Conservation (phyloP, 352 stramenopile species). For the Pythium aquatile region DNA sequence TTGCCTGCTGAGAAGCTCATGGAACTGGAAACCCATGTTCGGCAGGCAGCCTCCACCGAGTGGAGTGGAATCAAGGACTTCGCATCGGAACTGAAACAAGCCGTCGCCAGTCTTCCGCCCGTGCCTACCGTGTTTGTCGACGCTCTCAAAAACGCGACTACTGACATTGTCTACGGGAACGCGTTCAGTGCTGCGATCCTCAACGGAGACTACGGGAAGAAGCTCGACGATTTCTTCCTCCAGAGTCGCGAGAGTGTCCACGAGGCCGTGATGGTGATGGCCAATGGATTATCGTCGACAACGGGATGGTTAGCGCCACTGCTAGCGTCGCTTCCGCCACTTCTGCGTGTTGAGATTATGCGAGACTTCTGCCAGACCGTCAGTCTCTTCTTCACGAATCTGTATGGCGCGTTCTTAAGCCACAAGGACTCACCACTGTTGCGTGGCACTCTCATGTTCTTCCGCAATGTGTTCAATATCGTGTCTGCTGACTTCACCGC, state of each 20-base stretch:
- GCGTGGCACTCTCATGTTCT: slow-evolving; percentile 19
- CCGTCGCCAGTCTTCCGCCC: slow-evolving; percentile 13
- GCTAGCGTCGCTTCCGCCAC: slow-evolving; percentile 31
- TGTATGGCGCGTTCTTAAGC: slow-evolving; percentile 33
- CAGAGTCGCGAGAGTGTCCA: slow-evolving; percentile 35
- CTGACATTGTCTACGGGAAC: slow-evolving; percentile 34
- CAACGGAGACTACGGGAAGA: slow-evolving; percentile 26
- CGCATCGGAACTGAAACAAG: slow-evolving; percentile 10
- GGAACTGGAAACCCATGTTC: slow-evolving; percentile 14
- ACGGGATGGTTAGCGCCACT: slow-evolving; percentile 15
- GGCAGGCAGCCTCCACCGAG: slow-evolving; percentile 4
- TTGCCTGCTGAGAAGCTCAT: slow-evolving; percentile 21
- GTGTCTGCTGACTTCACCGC: slow-evolving; percentile 30
- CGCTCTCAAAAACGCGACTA: slow-evolving; percentile 6
- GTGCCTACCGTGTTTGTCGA: slow-evolving; percentile 4
- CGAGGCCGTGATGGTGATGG: slow-evolving; percentile 25
- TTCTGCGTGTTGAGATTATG: slow-evolving; percentile 44
- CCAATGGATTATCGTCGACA: slow-evolving; percentile 14
- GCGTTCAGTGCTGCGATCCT: slow-evolving; percentile 29
- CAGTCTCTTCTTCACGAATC: slow-evolving; percentile 41
- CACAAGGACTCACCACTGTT: slow-evolving; percentile 23
- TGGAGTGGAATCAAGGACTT: slow-evolving; percentile 14
- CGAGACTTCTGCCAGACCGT: slow-evolving; percentile 48
- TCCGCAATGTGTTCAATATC: slow-evolving; percentile 33
- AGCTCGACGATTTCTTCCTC: slow-evolving; percentile 26